phyloP scores from a whole-genome alignment of 225 moss, liverwort and hornwort genomes.

The Sphagnum contortum region DNA sequence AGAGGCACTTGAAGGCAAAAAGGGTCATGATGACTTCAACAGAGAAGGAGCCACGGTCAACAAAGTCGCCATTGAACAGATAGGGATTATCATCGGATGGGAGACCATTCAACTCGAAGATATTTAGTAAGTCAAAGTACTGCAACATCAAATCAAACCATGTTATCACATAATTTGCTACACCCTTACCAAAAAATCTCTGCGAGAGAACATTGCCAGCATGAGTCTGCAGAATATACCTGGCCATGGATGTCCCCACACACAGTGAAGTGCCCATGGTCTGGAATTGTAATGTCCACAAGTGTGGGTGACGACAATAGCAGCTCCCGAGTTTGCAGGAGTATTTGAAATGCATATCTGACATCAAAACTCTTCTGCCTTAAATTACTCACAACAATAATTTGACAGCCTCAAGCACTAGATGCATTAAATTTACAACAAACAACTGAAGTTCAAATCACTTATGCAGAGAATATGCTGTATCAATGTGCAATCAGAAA shows the following conservation, averaged over 20 bases:
- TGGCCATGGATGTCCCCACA: constrained; percentile 99
- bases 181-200: too few relatives aligned
- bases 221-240: constrained; percentile 24
- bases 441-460: too few relatives aligned
- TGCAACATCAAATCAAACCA: constrained; percentile 19
- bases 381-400: too few relatives aligned
- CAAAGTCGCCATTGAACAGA: constrained; percentile 98
- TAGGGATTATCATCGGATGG: constrained; percentile 95
- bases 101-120: constrained; percentile 85
- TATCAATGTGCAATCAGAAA: too few relatives aligned
- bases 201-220: background rate
- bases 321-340: constrained; percentile 68
- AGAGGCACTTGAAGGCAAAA: constrained; percentile 96
- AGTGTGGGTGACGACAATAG: constrained; percentile 72
- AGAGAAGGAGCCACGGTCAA: constrained; percentile 97
- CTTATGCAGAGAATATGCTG: too few relatives aligned
- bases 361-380: background rate
- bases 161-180: too few relatives aligned
- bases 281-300: constrained; percentile 79
- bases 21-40: constrained; percentile 98
- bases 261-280: constrained; percentile 72
- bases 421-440: too few relatives aligned
- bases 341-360: constrained; percentile 95
- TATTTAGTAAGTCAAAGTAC: constrained; percentile 90
- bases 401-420: too few relatives aligned